phyloP scores from a whole-genome alignment of 371 early-diverging fungal genomes.

The Mucor circinelloides region DNA sequence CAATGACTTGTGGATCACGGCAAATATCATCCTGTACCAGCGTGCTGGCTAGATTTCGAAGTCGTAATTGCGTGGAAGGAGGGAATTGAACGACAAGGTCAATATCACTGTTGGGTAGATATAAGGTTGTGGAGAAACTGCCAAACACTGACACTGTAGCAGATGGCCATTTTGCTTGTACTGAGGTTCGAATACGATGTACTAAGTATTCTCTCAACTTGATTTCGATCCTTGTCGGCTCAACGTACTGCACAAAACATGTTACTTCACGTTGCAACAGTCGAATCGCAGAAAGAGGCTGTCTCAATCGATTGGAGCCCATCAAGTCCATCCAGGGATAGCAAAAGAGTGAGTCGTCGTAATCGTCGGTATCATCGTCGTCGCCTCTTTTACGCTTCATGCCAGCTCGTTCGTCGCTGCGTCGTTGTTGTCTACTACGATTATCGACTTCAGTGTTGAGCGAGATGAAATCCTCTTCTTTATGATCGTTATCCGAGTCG shows the following conservation, averaged over 20 bases:
- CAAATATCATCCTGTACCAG: conserved; percentile 27
- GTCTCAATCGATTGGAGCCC: background rate
- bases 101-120: conserved; percentile 78
- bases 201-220: conserved; percentile 72
- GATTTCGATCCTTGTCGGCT: conserved; percentile 81
- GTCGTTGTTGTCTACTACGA: conserved; percentile 24
- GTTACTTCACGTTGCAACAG: conserved; percentile 29
- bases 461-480: conserved; percentile 33
- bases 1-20: conserved; percentile 46
- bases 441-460: conserved; percentile 16
- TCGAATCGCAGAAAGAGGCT: conserved; percentile 3
- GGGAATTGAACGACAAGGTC: conserved; percentile 71
- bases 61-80: background rate
- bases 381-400: conserved; percentile 1
- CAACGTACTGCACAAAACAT: conserved; percentile 58
- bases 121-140: conserved; percentile 81
- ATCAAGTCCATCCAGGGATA: conserved; percentile 33
- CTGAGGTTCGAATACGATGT: conserved; percentile 55
- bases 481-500: background rate
- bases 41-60: conserved; percentile 15
- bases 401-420: conserved; percentile 12
- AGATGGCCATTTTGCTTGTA: conserved; percentile 41
- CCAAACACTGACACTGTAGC: conserved; percentile 79
- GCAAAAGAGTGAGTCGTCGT: conserved; percentile 1
- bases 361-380: background rate